Percentiles rank a stretch among this genome's conserved stretches.
These are phyloP conservation scores for Globisporangium carolinianum DNA, from an alignment of 352 stramenopile species.

Conservation along the genomic window DNA sequence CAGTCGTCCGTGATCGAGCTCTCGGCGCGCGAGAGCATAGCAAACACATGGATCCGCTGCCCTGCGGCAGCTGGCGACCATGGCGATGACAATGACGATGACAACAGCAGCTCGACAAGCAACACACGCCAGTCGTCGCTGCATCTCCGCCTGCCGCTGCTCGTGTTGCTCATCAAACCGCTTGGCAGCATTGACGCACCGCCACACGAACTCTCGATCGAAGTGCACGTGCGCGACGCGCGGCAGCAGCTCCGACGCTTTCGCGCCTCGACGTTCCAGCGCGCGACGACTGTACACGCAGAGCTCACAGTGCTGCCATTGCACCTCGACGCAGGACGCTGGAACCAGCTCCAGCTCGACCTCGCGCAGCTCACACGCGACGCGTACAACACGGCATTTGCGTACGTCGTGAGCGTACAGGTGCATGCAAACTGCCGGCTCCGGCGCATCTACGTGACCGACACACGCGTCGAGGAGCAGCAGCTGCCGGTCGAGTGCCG, in stretches of 20 bases:
- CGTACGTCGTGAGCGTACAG: constrained; percentile 32
- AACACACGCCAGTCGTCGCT: constrained; percentile 17
- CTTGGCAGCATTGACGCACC: constrained; percentile 4
- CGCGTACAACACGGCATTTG: constrained; percentile 38
- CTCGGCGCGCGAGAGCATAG: constrained; percentile 18
- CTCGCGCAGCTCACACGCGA: constrained; percentile 29
- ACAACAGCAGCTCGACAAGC: not conserved
- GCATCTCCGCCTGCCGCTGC: constrained; percentile 38
- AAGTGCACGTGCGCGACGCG: constrained; percentile 34
- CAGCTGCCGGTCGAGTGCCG: constrained; percentile 45
- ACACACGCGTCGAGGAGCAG: constrained; percentile 29
- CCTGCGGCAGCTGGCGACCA: constrained; percentile 11
- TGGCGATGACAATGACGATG: not conserved
- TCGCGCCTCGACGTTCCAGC: constrained; percentile 44
- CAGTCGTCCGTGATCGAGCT: constrained; percentile 58
- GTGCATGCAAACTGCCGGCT: constrained; percentile 55
- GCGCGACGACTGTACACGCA: constrained; percentile 27
- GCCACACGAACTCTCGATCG: constrained; percentile 30
- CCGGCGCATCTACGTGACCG: constrained; percentile 48
- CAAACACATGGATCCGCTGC: constrained; percentile 42
- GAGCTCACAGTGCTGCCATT: constrained; percentile 33
- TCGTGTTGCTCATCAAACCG: constrained; percentile 43
- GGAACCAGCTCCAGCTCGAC: constrained; percentile 60
- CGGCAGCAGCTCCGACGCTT: constrained; percentile 27
- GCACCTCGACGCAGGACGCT: constrained; percentile 28